Evolutionary conservation across 228 moss, liverwort and hornwort genomes (phyloP).

Genomic region (Sphagnum magellanicum): DNA sequence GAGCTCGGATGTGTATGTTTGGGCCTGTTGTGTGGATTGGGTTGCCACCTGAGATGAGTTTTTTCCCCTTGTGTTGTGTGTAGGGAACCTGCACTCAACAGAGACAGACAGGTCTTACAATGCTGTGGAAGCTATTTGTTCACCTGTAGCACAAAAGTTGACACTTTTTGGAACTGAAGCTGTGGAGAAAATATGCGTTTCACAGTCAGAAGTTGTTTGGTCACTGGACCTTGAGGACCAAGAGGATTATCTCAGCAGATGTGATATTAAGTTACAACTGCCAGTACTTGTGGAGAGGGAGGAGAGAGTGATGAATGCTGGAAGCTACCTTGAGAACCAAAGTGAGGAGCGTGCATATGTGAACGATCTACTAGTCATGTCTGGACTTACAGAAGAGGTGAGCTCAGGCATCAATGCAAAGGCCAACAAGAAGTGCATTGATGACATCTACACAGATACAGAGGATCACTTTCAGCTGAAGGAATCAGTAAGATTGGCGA

Average conservation of each 20-base stretch:
- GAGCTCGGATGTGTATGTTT: not conserved
- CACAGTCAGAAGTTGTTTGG: constrained; percentile 26
- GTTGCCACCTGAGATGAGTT: not conserved
- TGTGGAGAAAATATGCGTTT: constrained; percentile 18
- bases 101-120: not conserved
- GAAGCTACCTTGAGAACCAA: constrained; percentile 19
- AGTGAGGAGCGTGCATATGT: constrained; percentile 61
- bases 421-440: constrained; percentile 19
- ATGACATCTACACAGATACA: constrained; percentile 36
- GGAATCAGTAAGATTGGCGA: constrained; percentile 33
- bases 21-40: not conserved
- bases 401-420: constrained; percentile 16
- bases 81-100: not conserved
- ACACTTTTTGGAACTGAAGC: constrained; percentile 12
- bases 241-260: constrained; percentile 8
- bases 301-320: constrained; percentile 9
- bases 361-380: constrained; percentile 56
- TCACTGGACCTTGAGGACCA: constrained; percentile 28
- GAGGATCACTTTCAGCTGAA: constrained; percentile 54
- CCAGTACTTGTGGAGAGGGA: constrained; percentile 7
- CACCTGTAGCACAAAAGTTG: constrained; percentile 9
- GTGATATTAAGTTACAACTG: constrained; percentile 8
- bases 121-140: not conserved
- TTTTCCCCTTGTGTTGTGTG: not conserved
- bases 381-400: constrained; percentile 36